Base-by-base conservation (phyloP, 306 rosid species). In the Quercus variabilis region DNA sequence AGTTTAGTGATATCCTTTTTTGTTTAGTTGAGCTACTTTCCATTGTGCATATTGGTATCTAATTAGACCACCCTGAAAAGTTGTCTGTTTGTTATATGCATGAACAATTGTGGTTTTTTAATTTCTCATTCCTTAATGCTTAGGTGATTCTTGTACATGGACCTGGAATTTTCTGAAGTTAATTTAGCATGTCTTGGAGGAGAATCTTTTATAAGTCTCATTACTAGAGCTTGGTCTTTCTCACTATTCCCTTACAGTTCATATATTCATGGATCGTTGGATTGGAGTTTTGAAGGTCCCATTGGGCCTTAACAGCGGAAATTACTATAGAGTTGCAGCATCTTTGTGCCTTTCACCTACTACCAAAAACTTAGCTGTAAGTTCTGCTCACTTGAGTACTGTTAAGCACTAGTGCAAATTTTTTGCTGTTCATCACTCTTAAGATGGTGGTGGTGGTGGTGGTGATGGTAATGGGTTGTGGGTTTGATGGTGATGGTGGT, bases 261-360 rank as follows among this genome's bases (percentile, higher is more conserved):
- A 65, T 65, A 65, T 7, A 3, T 69, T 74, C 71, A 92, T 92
- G 97, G 93, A 88, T 10, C 95, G 91, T 6, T 94, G 99, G 97
- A 81, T 86, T 85, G 94, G 97, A 76, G 75, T 94, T 84, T 85
- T 94, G 75, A 92, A 87, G 81, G 92, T 94, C 30, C 95, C 90
- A 19, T 41, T 94, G 68, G 71, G 74, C 79, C 73, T 84, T 43
- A 83, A 83, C 14, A 67, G 87, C 70, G 74, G 49, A 67, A 49
- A 75, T 43, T 85, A 65, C 79, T 82, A 89, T 74, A 85, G 89
- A 78, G 90, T 92, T 80, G 98, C 93, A 57, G 98, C 92, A 31
- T 95, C 98, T 65, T 88, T 94, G 62, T 88, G 95, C 84, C 77
- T 92, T 81, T 91, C 93, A 68, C 74, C 89, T 19, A 75, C 85